Percentiles rank a stretch among this genome's conserved stretches.
These are phyloP conservation scores for Zostera marina DNA, from an alignment of 116 monocot genomes.

Conservation along the genomic window DNA sequence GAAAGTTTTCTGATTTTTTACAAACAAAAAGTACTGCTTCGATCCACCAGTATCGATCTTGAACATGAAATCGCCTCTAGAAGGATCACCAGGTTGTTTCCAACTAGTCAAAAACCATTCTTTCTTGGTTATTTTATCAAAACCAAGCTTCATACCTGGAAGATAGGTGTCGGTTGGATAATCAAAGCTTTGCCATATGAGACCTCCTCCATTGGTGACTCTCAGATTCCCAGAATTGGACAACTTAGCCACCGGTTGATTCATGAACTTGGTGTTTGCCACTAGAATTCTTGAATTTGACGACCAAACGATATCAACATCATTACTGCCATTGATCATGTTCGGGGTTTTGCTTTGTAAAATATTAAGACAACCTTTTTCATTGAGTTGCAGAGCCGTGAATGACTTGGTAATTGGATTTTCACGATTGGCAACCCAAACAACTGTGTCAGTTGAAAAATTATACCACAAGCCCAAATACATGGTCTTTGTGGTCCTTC, in stretches of 20 bases:
- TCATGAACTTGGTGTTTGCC: slow-evolving; percentile 8
- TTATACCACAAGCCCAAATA: slow-evolving; percentile 14
- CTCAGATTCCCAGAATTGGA: slow-evolving; percentile 34
- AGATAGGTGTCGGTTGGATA: slow-evolving; percentile 33
- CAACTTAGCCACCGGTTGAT: slow-evolving; percentile 10
- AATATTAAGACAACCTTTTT: slow-evolving; percentile 9
- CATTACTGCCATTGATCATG: not conserved
- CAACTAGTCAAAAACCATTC: slow-evolving; percentile 14
- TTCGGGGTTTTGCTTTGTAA: not conserved
- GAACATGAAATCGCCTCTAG: slow-evolving; percentile 7
- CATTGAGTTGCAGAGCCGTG: slow-evolving; percentile 5
- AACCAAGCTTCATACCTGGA: slow-evolving; percentile 30
- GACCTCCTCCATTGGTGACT: slow-evolving; percentile 7
- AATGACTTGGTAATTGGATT: not conserved
- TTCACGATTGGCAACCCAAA: slow-evolving; percentile 9
- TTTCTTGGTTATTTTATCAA: not conserved
- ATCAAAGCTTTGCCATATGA: slow-evolving; percentile 45
- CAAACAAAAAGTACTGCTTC: not conserved
- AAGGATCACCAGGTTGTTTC: slow-evolving; percentile 16
- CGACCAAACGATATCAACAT: not conserved
- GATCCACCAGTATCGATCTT: slow-evolving; percentile 3
- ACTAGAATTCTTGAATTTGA: not conserved
- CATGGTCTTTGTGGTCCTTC: slow-evolving; percentile 3
- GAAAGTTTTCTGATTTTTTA: not conserved
- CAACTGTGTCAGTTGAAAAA: not conserved